phyloP scores from a whole-genome alignment of 2,329 filamentous ascomycete species.

The Diaporthe sp. region DNA sequence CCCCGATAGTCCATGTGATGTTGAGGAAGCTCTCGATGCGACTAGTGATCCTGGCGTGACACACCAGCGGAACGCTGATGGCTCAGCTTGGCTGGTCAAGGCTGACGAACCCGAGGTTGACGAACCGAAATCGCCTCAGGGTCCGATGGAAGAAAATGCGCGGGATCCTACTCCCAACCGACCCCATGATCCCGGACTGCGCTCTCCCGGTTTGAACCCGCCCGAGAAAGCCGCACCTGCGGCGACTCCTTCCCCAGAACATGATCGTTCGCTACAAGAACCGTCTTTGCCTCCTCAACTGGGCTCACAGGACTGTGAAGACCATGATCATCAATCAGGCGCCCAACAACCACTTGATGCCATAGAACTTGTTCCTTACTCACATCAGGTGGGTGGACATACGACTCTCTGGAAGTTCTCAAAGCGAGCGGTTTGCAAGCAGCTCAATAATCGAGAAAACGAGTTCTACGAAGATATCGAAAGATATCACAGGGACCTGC shows the following conservation, averaged over 20 bases:
- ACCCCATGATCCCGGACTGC: constrained; percentile 17
- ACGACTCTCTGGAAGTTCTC: constrained; percentile 97
- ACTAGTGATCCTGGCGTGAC: constrained; percentile 19
- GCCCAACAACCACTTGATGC: constrained; percentile 79
- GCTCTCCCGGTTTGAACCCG: constrained; percentile 24
- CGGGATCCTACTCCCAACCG: not conserved
- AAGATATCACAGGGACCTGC: constrained; percentile 85
- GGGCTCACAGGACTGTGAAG: constrained; percentile 56
- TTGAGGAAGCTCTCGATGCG: constrained; percentile 38
- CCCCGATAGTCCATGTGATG: constrained; percentile 39
- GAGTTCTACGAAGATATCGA: constrained; percentile 99
- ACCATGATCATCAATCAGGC: constrained; percentile 62
- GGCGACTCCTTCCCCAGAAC: constrained; percentile 37
- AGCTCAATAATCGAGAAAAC: constrained; percentile 97
- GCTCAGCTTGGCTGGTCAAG: constrained; percentile 65
- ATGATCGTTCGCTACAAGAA: constrained; percentile 45
- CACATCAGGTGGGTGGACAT: constrained; percentile 96
- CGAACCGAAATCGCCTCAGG: constrained; percentile 38
- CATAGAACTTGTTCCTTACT: constrained; percentile 96
- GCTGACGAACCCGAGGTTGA: constrained; percentile 61
- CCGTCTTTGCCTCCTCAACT: constrained; percentile 48
- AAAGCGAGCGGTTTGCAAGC: constrained; percentile 94
- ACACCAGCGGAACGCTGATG: constrained; percentile 35
- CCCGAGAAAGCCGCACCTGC: constrained; percentile 3
- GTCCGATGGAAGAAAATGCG: constrained; percentile 48